A percentile compares a stretch with the other conserved stretches of the same genome.
These are phyloP conservation scores for Ophiostoma piceae DNA, from an alignment of 2,329 filamentous ascomycete species.

Conservation along the genomic window DNA sequence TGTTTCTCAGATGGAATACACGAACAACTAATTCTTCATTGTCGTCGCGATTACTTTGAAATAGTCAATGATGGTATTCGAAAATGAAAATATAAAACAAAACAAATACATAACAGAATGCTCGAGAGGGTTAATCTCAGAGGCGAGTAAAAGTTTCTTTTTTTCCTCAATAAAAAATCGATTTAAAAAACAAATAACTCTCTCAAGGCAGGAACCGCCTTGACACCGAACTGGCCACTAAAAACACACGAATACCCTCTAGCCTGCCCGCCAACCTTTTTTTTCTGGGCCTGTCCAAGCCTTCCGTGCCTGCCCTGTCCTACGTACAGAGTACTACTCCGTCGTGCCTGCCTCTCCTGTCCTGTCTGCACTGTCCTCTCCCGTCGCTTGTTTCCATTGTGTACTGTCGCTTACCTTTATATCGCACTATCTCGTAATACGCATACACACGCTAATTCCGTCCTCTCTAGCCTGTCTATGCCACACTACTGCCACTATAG, in stretches of 20 bases:
- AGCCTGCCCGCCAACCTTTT: slow-evolving; percentile 8
- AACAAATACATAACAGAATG: background rate
- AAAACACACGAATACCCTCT: background rate
- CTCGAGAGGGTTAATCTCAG: background rate
- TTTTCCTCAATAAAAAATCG: background rate
- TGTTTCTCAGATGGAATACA: too few species aligned
- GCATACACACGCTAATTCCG: background rate
- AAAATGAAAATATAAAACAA: too few species aligned
- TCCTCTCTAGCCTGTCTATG: background rate
- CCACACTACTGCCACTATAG: background rate
- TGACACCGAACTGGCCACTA: background rate
- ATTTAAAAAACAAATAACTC: background rate
- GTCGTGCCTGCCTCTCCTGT: background rate
- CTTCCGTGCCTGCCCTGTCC: background rate
- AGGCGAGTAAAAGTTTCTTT: background rate
- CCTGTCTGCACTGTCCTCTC: background rate
- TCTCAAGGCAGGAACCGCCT: slow-evolving; percentile 1
- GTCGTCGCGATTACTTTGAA: background rate
- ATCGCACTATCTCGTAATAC: slow-evolving; percentile 9
- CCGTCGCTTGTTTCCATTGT: slow-evolving; percentile 4
- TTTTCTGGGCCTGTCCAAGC: slow-evolving; percentile 9
- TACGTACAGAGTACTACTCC: background rate
- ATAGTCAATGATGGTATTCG: background rate
- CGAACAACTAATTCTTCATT: background rate
- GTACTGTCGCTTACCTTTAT: slow-evolving; percentile 1